A percentile compares a stretch with the other conserved stretches of the same genome.
Conservation (phyloP, 208 protist species). For the Acanthamoeba castellanii region DNA sequence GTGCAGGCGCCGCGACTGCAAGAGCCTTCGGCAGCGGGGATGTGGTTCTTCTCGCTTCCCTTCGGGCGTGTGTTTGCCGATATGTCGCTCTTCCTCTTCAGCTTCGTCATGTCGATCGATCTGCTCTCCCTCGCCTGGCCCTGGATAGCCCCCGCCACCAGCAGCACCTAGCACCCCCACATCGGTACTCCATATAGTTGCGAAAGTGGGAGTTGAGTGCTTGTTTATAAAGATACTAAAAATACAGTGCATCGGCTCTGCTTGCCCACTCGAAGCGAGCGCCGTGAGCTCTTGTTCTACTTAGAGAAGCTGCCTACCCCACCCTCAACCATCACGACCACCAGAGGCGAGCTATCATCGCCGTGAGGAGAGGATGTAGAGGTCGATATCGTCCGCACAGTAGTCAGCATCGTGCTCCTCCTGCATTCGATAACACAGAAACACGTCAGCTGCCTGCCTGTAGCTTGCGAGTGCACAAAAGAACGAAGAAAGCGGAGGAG, state of each 20-base stretch:
- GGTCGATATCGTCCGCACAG: slow-evolving; percentile 30
- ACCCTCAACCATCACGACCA: neutral
- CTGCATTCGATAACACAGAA: neutral
- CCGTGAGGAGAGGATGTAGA: slow-evolving; percentile 19
- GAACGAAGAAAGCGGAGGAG: neutral
- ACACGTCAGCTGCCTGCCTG: neutral
- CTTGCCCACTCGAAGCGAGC: no score
- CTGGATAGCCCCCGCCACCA: neutral
- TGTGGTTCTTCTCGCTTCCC: neutral
- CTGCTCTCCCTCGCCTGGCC: neutral
- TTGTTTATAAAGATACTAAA: neutral
- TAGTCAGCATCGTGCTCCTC: slow-evolving; percentile 56
- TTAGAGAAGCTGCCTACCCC: no score
- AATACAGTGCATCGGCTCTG: neutral
- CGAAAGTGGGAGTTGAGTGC: neutral
- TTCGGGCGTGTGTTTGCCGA: neutral
- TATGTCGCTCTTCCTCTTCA: slow-evolving; percentile 16
- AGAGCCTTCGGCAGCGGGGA: neutral
- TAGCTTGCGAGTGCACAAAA: neutral
- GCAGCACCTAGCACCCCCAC: neutral
- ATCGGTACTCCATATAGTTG: neutral
- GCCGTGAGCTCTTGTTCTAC: no score
- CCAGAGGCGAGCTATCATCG: neutral
- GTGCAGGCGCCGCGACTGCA: neutral
- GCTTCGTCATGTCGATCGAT: neutral